Evolutionary conservation across 768 basidiomycete genomes (phyloP).

Genomic region (Lentinula boryana): DNA sequence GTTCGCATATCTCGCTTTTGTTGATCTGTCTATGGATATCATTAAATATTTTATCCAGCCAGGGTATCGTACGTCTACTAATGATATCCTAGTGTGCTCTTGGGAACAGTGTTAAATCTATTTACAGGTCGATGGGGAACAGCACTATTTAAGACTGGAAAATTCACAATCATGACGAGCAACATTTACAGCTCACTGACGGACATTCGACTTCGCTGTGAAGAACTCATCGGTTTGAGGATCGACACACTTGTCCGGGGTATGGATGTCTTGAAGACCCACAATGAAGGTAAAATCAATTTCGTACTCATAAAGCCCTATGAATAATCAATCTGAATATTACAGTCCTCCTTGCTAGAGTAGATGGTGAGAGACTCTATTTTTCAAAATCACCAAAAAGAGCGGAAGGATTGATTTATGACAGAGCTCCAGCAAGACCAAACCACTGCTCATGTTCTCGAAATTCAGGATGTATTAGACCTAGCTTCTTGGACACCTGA

Average conservation of each 20-base stretch:
- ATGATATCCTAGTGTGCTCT: neutral
- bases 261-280: neutral
- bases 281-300: neutral
- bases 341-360: neutral
- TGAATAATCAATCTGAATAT: neutral
- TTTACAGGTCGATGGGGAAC: neutral
- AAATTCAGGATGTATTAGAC: neutral
- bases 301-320: neutral
- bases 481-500: neutral
- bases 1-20: neutral
- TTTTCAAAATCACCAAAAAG: neutral
- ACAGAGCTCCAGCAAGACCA: neutral
- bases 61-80: neutral
- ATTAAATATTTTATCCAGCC: neutral
- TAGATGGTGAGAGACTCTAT: neutral
- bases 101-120: neutral
- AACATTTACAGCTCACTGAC: neutral
- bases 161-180: neutral
- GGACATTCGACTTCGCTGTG: neutral
- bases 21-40: neutral
- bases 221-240: neutral
- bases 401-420: neutral
- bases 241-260: neutral
- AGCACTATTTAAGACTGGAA: neutral
- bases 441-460: neutral